Base-by-base conservation (phyloP, 1,139 yeast genomes). In the Arxiozyma bovina region DNA sequence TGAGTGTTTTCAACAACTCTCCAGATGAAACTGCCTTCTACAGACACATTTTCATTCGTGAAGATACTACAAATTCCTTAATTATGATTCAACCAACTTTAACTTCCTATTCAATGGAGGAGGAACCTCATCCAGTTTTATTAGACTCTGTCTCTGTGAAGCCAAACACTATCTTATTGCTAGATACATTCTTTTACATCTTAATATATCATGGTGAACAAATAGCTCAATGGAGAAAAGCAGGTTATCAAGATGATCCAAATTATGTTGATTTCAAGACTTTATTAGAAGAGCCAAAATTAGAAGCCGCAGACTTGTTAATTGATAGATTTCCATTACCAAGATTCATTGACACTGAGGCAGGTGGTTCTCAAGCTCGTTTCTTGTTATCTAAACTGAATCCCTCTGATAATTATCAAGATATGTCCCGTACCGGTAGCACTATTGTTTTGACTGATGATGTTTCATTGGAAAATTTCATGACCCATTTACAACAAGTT, bases 21-120 rank as follows among this genome's bases (percentile, higher is more conserved):
- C 99, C 99, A 1, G 99, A 93, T 76, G 99, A 93, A 77, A 91
- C 99, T 53, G 97, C 98, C 43, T 93, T 90, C 72, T 91, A 91
- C 74, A 84, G 97, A 70, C 98, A 93, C 71, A 88, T 90, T 44
- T 80, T 93, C 69, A 80, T 89, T 66, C 83, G 91, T 60, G 97
- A 93, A 70, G 97, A 93, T 69, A 85, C 93, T 53, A 85, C 86
- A 60, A 93, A 91, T 72, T 87, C 98, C n/a, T 77, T 91, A 68
- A 87, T 90, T 60, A 91, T 91, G 97, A 91, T 91, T 63, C 98
- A 91, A 74, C 98, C 98, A 56, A 89, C 98, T 0, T 79, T 91
- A 69, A 87, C 95, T 4, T 82, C 96, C 48, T 91, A 87, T 74
- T 81, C 87, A 55, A 83, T 91, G 72, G 87, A 83, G 65, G 87